Base-by-base conservation (phyloP, 176 grass and related monocot species). In the Oropetium thomaeum region DNA sequence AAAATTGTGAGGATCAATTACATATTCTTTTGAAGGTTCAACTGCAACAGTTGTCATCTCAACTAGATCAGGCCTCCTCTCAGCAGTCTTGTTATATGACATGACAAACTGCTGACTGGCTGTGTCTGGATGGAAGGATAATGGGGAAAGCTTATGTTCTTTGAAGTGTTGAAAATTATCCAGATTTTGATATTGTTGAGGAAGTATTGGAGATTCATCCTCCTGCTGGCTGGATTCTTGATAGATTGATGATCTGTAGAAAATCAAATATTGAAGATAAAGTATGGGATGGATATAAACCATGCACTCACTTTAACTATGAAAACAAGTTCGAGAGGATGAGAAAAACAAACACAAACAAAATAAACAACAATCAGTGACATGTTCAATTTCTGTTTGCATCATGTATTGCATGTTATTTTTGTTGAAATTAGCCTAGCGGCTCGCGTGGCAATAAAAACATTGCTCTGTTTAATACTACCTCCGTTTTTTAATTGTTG, bases 21-120 rank as follows among this genome's bases (percentile, higher is more conserved):
- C 78, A 65, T 42, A 86, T 69, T 84, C 89, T 28, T 80, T 53
- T 20, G 71, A 80, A 79, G 88, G 71, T 71, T 93, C 45, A 78
- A 75, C 62, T 71, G 82, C 67, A 42, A 62, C 70, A 20, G 73
- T 77, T 52, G 49, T 74, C 38, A 65, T 86, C 83, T 84, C 79
- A 71, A 87, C 40, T 52, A 75, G 44, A 87, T 85, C 68, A 16
- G 74, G 74, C 76, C 28, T 77, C 53, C 29, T 61, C 70, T 68
- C 73, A 34, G 52, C 59, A 25, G 58, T 76, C 65, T 92, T 92
- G 72, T 70, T 86, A 85, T 94, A 87, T 67, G 82, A 86, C 78
- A 87, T 78, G 47, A 86, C 82, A 28, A 84, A 89, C 31, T 84
- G 84, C 44, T 37, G 78, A 82, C 67, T 79, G 34, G 84, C 82